Base-by-base conservation (phyloP, 257 asterid species). In the Petunia secreta region DNA sequence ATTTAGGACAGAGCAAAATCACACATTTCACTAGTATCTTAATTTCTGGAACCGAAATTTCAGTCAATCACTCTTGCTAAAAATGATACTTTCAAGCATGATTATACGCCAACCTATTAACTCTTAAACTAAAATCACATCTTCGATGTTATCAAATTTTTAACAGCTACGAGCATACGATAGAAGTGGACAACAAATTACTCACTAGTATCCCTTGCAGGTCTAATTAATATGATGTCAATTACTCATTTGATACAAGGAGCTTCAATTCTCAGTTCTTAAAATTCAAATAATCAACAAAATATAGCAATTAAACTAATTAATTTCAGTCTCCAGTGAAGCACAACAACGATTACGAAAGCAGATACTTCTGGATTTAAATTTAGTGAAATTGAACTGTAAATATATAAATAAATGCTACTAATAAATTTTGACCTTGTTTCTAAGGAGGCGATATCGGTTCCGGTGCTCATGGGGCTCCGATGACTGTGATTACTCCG, bases 391-490 rank as follows among this genome's bases (percentile, higher is more conserved):
- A 39, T 25, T 50, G 16, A 50, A 52, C n/a, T 65, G 80, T 11
- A 77, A 52, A 43, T 11, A 57, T 11, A 43, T 50, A 3, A 57
- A 69, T 36, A 1, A 4, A 59, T 4, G 41, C 55, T 83, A 84
- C 78, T 50, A 43, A 57, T 50, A 46, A 43, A 63, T 15, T 64
- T 13, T 75, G 40, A 93, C 98, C 93, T 82, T 77, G 85, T 86
- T 88, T 90, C 91, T 83, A 94, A 83, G 86, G 92, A 71, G 11
- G 77, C 11, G 77, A 71, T 84, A 82, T 83, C 83, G 87, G 90
- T 85, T n/a, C 87, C 92, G 76, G 87, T 81, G 55, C 90, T 83
- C 97, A 90, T 87, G 82, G 85, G 83, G 65, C 82, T 75, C 38
- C 43, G 75, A 66, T 38, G 76, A 68, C 40, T 25, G 40, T 25